A percentile compares a stretch with the other conserved stretches of the same genome.
These are phyloP conservation scores for Yamadazyma sp. DNA, from an alignment of 1,139 yeast species.

Conservation along the genomic window DNA sequence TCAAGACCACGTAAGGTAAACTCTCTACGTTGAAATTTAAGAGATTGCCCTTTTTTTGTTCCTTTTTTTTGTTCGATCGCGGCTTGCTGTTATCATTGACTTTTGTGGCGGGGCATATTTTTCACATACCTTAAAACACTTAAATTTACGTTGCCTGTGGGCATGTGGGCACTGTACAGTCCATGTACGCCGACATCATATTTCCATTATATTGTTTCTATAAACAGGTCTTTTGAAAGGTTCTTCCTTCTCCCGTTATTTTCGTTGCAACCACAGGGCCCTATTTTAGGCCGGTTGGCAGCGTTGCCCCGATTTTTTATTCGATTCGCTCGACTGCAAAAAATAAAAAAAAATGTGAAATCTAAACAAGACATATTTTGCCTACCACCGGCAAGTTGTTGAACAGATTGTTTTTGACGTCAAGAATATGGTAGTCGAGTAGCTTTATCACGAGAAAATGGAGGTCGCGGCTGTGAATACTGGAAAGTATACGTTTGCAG, in stretches of 20 bases:
- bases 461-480: slow-evolving; percentile 1
- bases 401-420: slow-evolving; percentile 8
- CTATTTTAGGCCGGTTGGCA: background rate
- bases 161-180: no score
- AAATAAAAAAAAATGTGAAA: background rate
- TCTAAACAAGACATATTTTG: background rate
- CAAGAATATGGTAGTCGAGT: slow-evolving; percentile 8
- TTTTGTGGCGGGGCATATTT: background rate
- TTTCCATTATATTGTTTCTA: no score
- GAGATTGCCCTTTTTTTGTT: no score
- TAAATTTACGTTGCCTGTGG: no score
- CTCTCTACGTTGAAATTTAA: no score
- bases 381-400: slow-evolving; percentile 6
- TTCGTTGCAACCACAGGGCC: background rate
- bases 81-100: background rate
- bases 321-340: slow-evolving; percentile 1
- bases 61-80: background rate
- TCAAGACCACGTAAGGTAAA: no score
- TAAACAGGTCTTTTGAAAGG: no score
- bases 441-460: slow-evolving; percentile 7
- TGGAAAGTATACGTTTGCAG: slow-evolving; percentile 3
- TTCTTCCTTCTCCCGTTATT: no score
- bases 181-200: no score
- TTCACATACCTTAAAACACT: no score
- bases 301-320: background rate